Conservation (phyloP, 2,329 filamentous ascomycete species). For the Fusarium agapanthi region DNA sequence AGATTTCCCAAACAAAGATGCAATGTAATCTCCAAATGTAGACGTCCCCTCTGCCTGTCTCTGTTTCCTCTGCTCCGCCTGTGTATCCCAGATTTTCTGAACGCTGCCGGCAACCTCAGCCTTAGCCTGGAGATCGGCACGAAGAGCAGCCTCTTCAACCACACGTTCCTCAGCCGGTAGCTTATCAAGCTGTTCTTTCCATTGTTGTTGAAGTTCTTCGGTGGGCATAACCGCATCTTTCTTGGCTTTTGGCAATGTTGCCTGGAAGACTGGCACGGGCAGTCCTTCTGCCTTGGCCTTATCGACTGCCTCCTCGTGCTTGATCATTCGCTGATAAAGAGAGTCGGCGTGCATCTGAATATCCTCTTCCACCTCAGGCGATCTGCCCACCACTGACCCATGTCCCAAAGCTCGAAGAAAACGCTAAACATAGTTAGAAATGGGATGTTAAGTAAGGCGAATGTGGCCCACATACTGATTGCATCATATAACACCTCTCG, state of each 20-base stretch:
- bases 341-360: slow-evolving; percentile 97
- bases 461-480: slow-evolving; percentile 65
- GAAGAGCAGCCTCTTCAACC: slow-evolving; percentile 70
- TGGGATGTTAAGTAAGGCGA: background rate
- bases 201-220: slow-evolving; percentile 59
- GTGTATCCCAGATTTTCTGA: slow-evolving; percentile 50
- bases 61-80: slow-evolving; percentile 65
- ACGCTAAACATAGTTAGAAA: slow-evolving; percentile 61
- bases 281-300: slow-evolving; percentile 70
- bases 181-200: slow-evolving; percentile 65
- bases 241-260: slow-evolving; percentile 57
- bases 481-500: slow-evolving; percentile 88
- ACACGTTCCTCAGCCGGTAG: slow-evolving; percentile 66
- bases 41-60: slow-evolving; percentile 47
- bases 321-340: slow-evolving; percentile 86
- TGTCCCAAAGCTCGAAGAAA: slow-evolving; percentile 93
- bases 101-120: slow-evolving; percentile 68
- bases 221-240: slow-evolving; percentile 43
- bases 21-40: slow-evolving; percentile 44
- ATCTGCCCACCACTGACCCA: slow-evolving; percentile 71
- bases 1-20: slow-evolving; percentile 42
- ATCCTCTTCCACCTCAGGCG: slow-evolving; percentile 77
- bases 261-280: slow-evolving; percentile 67
- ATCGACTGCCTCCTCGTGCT: slow-evolving; percentile 79
- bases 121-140: slow-evolving; percentile 69